A percentile compares a stretch with the other conserved stretches of the same genome.
Evolutionary conservation across 768 basidiomycete species (phyloP).

Genomic region (Kwoniella botswanensis): DNA sequence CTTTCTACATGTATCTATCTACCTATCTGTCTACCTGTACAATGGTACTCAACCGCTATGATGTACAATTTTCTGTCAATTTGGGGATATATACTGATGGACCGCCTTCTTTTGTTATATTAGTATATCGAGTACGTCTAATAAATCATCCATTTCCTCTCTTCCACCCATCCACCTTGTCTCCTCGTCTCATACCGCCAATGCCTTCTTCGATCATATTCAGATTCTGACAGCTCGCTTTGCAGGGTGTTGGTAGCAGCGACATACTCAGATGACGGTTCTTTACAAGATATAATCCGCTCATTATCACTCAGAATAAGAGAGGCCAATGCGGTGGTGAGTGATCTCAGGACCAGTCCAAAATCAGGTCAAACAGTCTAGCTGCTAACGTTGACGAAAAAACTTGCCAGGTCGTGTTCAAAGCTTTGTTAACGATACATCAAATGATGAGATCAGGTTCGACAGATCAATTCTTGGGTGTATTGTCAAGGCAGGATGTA

Average conservation of each 20-base stretch:
- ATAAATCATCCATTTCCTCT: background rate
- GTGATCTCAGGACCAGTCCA: constrained; percentile 40
- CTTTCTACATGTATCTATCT: background rate
- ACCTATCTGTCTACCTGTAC: too few relatives aligned
- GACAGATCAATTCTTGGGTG: constrained; percentile 86
- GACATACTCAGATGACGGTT: constrained; percentile 94
- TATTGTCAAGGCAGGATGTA: constrained; percentile 78
- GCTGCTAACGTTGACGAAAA: background rate
- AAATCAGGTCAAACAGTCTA: constrained; percentile 1
- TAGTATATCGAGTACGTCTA: constrained; percentile 81
- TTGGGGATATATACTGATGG: background rate
- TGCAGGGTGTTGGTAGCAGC: constrained; percentile 81
- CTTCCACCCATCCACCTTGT: background rate
- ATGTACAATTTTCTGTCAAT: background rate
- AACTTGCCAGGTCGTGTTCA: constrained; percentile 85
- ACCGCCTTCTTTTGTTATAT: background rate
- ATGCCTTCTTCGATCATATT: too few relatives aligned
- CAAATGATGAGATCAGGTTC: constrained; percentile 96
- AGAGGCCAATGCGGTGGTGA: constrained; percentile 88
- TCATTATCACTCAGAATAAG: constrained; percentile 81
- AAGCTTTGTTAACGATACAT: constrained; percentile 91
- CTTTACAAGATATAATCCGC: constrained; percentile 89
- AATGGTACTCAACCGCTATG: background rate
- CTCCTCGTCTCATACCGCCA: background rate
- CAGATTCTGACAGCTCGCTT: too few relatives aligned